Conservation (phyloP, 1,284 basidiomycete genomes). For the Crepidotus sp. region DNA sequence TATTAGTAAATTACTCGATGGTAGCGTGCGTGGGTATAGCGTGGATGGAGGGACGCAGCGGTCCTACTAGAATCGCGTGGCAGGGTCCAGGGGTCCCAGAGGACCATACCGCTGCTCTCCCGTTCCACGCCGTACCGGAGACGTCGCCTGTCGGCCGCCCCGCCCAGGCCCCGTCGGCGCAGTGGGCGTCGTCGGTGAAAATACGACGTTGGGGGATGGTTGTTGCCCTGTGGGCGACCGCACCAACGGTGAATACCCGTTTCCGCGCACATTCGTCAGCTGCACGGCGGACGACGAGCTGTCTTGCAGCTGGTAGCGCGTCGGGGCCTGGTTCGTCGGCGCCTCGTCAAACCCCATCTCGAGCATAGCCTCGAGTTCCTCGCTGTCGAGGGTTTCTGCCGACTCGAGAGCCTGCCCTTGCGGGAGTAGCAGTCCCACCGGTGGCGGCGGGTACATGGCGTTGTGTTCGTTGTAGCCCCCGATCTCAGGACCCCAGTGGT, state of each 20-base stretch:
- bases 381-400: constrained; percentile 59
- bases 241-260: constrained; percentile 49
- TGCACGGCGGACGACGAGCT: constrained; percentile 32
- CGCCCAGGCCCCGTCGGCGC: constrained; percentile 21
- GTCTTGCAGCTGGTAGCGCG: constrained; percentile 55
- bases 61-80: constrained; percentile 29
- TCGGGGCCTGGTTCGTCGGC: constrained; percentile 35
- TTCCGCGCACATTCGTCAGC: constrained; percentile 28
- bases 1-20: constrained; percentile 18
- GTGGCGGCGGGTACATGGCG: constrained; percentile 72
- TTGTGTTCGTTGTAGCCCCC: constrained; percentile 85
- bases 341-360: constrained; percentile 80
- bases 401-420: constrained; percentile 35
- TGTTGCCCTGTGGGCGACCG: constrained; percentile 28
- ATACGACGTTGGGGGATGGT: constrained; percentile 26
- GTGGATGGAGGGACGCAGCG: constrained; percentile 2
- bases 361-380: constrained; percentile 83
- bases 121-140: constrained; percentile 29
- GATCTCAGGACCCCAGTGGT: constrained; percentile 85
- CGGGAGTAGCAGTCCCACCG: constrained; percentile 53
- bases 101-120: constrained; percentile 55
- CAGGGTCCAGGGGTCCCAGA: constrained; percentile 67
- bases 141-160: constrained; percentile 30
- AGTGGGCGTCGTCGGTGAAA: constrained; percentile 42
- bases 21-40: constrained; percentile 12